These are phyloP conservation scores for Sarocladium strictum DNA, from an alignment of 2,329 filamentous ascomycete species.

Conservation along the genomic window DNA sequence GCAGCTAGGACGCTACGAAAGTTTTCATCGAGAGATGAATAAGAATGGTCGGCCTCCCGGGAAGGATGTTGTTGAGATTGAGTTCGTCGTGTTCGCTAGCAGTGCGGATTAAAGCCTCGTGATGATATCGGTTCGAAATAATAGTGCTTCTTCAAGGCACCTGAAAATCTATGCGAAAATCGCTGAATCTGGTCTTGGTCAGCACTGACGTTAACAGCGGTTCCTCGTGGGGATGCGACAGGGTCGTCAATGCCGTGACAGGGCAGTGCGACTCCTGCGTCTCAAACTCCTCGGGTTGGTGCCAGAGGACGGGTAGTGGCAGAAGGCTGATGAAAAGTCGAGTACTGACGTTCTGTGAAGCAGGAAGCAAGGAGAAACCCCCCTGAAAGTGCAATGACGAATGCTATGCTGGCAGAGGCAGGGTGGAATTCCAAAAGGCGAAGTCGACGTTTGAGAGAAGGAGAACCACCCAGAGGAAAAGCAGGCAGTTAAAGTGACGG, in stretches of 20 bases:
- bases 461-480: slow-evolving; percentile 23
- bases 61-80: slow-evolving; percentile 4
- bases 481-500: slow-evolving; percentile 4
- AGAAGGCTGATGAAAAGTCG: neutral
- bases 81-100: neutral
- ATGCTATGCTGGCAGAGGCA: slow-evolving; percentile 13
- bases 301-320: neutral
- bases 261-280: slow-evolving; percentile 3
- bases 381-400: slow-evolving; percentile 15
- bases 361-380: neutral
- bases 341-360: neutral
- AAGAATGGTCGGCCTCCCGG: neutral
- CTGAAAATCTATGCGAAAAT: neutral
- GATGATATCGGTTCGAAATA: neutral
- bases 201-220: slow-evolving; percentile 1
- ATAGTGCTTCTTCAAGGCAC: neutral
- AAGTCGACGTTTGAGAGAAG: slow-evolving; percentile 8
- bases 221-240: neutral
- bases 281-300: neutral
- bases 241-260: slow-evolving; percentile 5
- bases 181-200: slow-evolving; percentile 2
- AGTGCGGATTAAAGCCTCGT: neutral
- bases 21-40: slow-evolving; percentile 33
- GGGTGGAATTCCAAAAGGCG: slow-evolving; percentile 5
- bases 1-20: slow-evolving; percentile 26